Percentiles rank a stretch among this genome's conserved stretches.
phyloP scores from a whole-genome alignment of 306 rosid genomes.

The Prunus campanulata region DNA sequence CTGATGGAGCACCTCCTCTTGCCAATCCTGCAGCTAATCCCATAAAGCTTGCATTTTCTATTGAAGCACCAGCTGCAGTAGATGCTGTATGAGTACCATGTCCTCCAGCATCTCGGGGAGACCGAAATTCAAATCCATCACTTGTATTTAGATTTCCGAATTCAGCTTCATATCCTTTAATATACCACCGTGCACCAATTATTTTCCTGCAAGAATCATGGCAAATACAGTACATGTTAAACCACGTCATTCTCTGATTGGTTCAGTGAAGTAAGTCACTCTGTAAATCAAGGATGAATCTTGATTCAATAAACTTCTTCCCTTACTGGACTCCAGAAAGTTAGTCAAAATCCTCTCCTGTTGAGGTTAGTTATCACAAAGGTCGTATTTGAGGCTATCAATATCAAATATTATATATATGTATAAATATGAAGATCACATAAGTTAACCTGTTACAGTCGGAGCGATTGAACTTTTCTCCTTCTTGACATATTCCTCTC shows the following conservation, averaged over 20 bases:
- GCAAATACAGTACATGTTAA: neutral
- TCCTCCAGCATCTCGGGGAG: conserved; percentile 55
- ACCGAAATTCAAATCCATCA: conserved; percentile 37
- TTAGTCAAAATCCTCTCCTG: neutral
- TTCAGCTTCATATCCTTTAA: conserved; percentile 68
- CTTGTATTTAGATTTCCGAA: conserved; percentile 44
- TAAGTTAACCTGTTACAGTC: conserved; percentile 46
- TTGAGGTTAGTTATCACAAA: neutral
- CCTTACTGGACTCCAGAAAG: neutral
- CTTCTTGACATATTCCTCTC: conserved; percentile 58
- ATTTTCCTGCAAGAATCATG: conserved; percentile 46
- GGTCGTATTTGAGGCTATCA: neutral
- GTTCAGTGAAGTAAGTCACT: neutral
- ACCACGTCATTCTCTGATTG: neutral
- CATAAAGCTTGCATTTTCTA: conserved; percentile 40
- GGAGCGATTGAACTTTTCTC: conserved; percentile 44
- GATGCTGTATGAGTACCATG: conserved; percentile 72
- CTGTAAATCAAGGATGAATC: neutral
- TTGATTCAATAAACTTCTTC: neutral
- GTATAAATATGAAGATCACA: neutral
- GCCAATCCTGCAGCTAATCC: conserved; percentile 57
- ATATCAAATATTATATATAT: neutral
- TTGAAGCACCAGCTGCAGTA: conserved; percentile 48
- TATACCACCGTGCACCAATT: conserved; percentile 67
- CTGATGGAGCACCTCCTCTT: conserved; percentile 68